Base-by-base conservation (phyloP, 1,139 yeast genomes). In the Magnusiomyces suaveolens region DNA sequence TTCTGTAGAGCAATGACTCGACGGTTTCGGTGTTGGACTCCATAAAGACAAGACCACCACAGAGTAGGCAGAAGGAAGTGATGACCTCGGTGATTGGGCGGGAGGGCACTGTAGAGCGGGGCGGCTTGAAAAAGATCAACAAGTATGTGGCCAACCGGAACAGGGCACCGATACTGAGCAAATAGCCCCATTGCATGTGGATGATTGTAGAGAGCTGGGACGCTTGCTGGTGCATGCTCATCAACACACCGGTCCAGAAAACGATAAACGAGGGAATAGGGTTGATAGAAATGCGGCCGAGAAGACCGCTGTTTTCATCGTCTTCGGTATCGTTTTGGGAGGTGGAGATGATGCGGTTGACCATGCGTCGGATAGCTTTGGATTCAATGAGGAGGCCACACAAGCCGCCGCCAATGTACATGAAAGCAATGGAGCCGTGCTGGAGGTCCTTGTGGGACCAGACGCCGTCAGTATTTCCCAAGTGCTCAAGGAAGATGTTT, bases 371-470 rank as follows among this genome's bases (percentile, higher is more conserved):
- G 26, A 72, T 71, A 55, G 83, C 69, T 58, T 77, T 77, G 21
- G 78, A 66, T 68, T 92, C 98, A 10, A 88, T 75, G 47, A 90
- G 73, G 32, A 92, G 77, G 2, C 98, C 98, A 71, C 96, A 86
- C 46, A 89, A 73, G 3, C 98, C 98, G 54, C 92, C 83, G 12
- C 98, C 97, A 63, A 92, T 77, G 68, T 77, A 92, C 80, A 92
- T 85, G 68, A 92, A 92, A 1, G 98, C 98, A 69, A 92, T 90
- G 18, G 96, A 87, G 12, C 76, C 95, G 68, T 92, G 98, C 71
- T 92, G 97, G 60, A 92, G 78, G 68, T 92, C 98, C 69, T 90
- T 90, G 46, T 95, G 86, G 12, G 87, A 75, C 96, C 97, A 92
- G 52, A 70, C 80, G 41, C 92, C 94, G 53, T 84, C 90, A 20